A percentile compares a stretch with the other conserved stretches of the same genome.
These are phyloP conservation scores for Trichosporon ovoides DNA, from an alignment of 1,284 basidiomycete species.

Conservation along the genomic window DNA sequence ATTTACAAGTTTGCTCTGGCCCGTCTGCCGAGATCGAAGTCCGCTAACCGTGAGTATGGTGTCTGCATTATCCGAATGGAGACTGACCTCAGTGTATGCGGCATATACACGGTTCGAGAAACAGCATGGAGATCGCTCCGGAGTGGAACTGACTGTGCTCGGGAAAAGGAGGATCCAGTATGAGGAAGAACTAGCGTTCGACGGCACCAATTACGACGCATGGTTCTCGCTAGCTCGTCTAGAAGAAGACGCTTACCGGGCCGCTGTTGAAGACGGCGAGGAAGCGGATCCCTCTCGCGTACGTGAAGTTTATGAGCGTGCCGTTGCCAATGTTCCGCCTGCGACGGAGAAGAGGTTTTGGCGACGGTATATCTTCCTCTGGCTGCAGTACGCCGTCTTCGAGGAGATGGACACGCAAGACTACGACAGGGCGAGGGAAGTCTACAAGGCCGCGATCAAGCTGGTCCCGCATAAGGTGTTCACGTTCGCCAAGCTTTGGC, in stretches of 20 bases:
- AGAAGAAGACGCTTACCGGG: constrained; percentile 79
- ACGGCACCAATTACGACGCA: constrained; percentile 88
- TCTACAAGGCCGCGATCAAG: constrained; percentile 83
- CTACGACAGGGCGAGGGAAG: constrained; percentile 73
- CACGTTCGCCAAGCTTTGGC: constrained; percentile 94
- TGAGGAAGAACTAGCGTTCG: constrained; percentile 84
- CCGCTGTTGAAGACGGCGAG: constrained; percentile 67
- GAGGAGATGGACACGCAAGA: constrained; percentile 96
- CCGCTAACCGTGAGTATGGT: constrained; percentile 52
- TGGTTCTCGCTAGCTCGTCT: constrained; percentile 97
- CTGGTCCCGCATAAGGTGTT: constrained; percentile 93
- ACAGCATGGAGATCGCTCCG: constrained; percentile 86
- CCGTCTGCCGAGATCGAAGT: constrained; percentile 84
- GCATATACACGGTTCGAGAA: constrained; percentile 97
- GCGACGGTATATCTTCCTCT: constrained; percentile 84
- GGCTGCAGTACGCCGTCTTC: constrained; percentile 93
- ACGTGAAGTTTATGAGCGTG: constrained; percentile 90
- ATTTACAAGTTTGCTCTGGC: constrained; percentile 99
- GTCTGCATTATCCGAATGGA: fast-evolving
- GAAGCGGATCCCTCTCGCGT: constrained; percentile 60
- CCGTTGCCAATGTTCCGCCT: constrained; percentile 90
- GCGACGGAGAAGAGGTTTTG: constrained; percentile 61
- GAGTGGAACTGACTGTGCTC: constrained; percentile 87
- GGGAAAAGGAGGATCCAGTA: constrained; percentile 97
- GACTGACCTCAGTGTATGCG: constrained; percentile 57